These are phyloP conservation scores for Albatrellus ellisii DNA, from an alignment of 768 basidiomycete species.

Conservation along the genomic window DNA sequence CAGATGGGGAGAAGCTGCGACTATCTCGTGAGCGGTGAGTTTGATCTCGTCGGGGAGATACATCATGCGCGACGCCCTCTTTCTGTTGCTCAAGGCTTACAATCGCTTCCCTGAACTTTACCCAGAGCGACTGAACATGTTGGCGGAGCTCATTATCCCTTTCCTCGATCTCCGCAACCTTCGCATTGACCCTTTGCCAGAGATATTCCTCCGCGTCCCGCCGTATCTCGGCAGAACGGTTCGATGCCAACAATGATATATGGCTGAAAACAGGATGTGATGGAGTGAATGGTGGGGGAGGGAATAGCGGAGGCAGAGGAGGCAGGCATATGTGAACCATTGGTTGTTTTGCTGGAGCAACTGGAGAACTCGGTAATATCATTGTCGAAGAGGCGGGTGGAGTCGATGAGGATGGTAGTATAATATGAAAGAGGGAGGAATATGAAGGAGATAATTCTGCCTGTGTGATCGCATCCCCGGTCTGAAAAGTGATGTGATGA, in stretches of 20 bases:
- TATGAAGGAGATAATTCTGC: conserved; percentile 23
- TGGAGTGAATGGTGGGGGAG: conserved; percentile 66
- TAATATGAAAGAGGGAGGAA: conserved; percentile 19
- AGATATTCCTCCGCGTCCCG: conserved; percentile 46
- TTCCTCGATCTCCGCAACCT: conserved; percentile 41
- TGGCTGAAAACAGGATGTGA: conserved; percentile 60
- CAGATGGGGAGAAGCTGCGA: conserved; percentile 1
- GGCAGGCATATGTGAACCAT: conserved; percentile 26
- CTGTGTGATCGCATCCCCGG: conserved; percentile 15
- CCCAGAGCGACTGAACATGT: conserved; percentile 55
- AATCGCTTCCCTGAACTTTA: conserved; percentile 36
- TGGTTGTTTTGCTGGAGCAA: conserved; percentile 2
- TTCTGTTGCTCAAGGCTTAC: conserved; percentile 29
- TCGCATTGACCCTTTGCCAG: conserved; percentile 34
- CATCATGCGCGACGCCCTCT: conserved; percentile 13
- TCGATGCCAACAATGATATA: conserved; percentile 42
- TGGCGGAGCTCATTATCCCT: conserved; percentile 39
- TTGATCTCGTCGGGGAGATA: background rate
- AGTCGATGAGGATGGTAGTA: conserved; percentile 15
- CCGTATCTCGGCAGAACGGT: conserved; percentile 41
- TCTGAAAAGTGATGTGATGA: conserved; percentile 11
- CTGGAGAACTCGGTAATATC: conserved; percentile 4
- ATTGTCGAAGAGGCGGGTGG: conserved; percentile 1
- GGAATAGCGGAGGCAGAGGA: conserved; percentile 46
- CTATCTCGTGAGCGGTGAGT: background rate